Evolutionary conservation across 2,329 filamentous ascomycete genomes (phyloP), one percentile per base, ranked within the genome.

Genomic region (Talaromyces sp.): DNA sequence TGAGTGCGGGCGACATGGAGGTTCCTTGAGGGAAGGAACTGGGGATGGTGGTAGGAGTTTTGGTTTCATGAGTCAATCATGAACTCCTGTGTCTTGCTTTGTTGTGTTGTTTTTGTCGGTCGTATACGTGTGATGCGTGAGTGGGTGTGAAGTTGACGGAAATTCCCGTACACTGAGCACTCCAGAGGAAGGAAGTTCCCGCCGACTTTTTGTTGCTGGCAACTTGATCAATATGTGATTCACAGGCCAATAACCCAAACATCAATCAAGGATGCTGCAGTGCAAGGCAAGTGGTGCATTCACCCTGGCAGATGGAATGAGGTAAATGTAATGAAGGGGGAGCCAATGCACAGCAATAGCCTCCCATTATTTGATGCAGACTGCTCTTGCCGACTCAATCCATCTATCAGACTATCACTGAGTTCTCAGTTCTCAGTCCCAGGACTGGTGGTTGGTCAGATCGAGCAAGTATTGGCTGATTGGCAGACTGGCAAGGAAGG

Each of bases 261-360:
- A 36, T 56, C 53, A 56, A 56, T 56, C 40, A 60, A 43, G 58
- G 56, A 36, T 51, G 62, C 61, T 63, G 61, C 62, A 60, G 54
- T 40, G n/a, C 53, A 71, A 68, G 64, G 64, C 67, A 68, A 64
- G 67, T 69, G 65, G 69, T 68, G 70, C 31, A 54, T 36, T 69
- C 69, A 69, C 68, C 64, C 68, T 71, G 69, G 67, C 70, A 70
- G 69, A 67, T 27, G 64, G 72, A 74, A 74, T 74, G 72, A 73
- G 72, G 72, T 70, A 56, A 70, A 73, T 72, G 72, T 70, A 56
- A 71, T 70, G 67, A 72, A 74, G 70, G 72, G 72, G 71, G 68
- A 66, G 63, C 64, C 59, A 63, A 66, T 62, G 60, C 65, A 67
- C 31, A 51, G 61, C 56, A 61, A 56, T n/a, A 56, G 62, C 56